A percentile compares a stretch with the other conserved stretches of the same genome.
phyloP scores from a whole-genome alignment of 306 rosid genomes.

The Quercus engelmannii region DNA sequence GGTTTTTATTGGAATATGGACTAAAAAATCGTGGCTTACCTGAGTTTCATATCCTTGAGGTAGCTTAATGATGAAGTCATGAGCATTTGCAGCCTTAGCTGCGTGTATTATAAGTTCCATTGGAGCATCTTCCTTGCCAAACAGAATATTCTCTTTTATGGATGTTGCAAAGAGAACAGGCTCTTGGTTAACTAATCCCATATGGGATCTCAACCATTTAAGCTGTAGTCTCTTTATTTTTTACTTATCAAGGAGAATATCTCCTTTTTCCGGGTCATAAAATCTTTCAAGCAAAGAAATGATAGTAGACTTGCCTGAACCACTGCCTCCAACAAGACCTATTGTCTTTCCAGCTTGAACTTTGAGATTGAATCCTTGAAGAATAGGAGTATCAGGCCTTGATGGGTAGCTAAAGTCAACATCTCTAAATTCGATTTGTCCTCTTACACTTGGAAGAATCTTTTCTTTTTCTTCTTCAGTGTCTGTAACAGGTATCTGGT shows the following conservation, averaged over 20 bases:
- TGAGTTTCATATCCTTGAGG: conserved; percentile 68
- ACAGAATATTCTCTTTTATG: conserved; percentile 66
- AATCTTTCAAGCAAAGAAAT: conserved; percentile 77
- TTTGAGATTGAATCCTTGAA: conserved; percentile 58
- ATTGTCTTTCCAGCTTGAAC: conserved; percentile 61
- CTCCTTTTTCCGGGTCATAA: conserved; percentile 69
- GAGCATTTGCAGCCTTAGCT: conserved; percentile 81
- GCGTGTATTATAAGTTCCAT: conserved; percentile 49
- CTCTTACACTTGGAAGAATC: conserved; percentile 37
- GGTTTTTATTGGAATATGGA: neutral
- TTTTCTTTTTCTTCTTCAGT: conserved; percentile 34
- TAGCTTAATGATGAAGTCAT: conserved; percentile 65
- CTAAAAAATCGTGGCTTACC: conserved; percentile 32
- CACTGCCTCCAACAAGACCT: conserved; percentile 87
- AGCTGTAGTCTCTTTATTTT: conserved; percentile 47
- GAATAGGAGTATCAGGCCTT: conserved; percentile 62
- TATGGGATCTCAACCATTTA: conserved; percentile 72
- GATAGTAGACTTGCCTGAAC: conserved; percentile 82
- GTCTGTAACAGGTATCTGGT: conserved; percentile 5
- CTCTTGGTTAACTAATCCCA: conserved; percentile 87
- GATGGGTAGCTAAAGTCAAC: conserved; percentile 71
- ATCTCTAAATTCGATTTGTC: conserved; percentile 55
- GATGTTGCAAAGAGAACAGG: conserved; percentile 82
- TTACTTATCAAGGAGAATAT: conserved; percentile 62
- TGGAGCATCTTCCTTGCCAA: conserved; percentile 75